Percentiles rank a stretch among this genome's conserved stretches.
Evolutionary conservation across 2,329 filamentous ascomycete species (phyloP).

Genomic region (Aspergillus hortae): DNA sequence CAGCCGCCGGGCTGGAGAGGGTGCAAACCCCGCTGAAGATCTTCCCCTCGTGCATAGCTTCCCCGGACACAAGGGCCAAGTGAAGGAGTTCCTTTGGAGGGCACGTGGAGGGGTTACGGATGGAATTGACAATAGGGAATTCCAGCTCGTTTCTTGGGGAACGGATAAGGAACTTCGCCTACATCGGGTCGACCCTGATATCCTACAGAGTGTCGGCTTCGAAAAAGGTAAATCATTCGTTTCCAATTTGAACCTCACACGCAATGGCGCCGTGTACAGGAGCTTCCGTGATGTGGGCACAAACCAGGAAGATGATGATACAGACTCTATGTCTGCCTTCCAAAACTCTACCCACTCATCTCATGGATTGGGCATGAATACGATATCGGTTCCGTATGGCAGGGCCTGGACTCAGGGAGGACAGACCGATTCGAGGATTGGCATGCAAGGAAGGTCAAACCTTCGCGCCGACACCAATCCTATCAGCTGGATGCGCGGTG

Average conservation of each 20-base stretch:
- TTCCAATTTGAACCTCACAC: constrained; percentile 67
- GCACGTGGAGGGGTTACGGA: constrained; percentile 67
- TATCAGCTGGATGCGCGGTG: constrained; percentile 63
- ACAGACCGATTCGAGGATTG: constrained; percentile 46
- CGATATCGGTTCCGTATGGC: constrained; percentile 52
- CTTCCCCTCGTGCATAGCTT: constrained; percentile 50
- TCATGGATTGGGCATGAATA: constrained; percentile 43
- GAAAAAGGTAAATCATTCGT: constrained; percentile 64
- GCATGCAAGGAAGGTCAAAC: constrained; percentile 47
- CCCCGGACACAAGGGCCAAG: constrained; percentile 58
- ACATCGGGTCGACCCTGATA: constrained; percentile 65
- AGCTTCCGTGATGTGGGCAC: constrained; percentile 75
- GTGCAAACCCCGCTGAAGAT: constrained; percentile 31
- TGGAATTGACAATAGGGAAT: constrained; percentile 77
- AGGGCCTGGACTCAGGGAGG: constrained; percentile 43
- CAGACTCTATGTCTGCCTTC: constrained; percentile 28
- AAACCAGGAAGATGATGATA: constrained; percentile 53
- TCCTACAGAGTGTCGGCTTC: constrained; percentile 68
- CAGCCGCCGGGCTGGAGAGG: constrained; percentile 55
- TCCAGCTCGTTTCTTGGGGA: constrained; percentile 91
- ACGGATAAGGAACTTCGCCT: constrained; percentile 78
- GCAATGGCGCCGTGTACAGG: constrained; percentile 80
- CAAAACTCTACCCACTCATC: constrained; percentile 19
- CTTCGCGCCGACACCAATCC: constrained; percentile 53
- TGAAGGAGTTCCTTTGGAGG: constrained; percentile 91